phyloP scores from a whole-genome alignment of 768 basidiomycete genomes.

The Leucogyrophana mollusca region DNA sequence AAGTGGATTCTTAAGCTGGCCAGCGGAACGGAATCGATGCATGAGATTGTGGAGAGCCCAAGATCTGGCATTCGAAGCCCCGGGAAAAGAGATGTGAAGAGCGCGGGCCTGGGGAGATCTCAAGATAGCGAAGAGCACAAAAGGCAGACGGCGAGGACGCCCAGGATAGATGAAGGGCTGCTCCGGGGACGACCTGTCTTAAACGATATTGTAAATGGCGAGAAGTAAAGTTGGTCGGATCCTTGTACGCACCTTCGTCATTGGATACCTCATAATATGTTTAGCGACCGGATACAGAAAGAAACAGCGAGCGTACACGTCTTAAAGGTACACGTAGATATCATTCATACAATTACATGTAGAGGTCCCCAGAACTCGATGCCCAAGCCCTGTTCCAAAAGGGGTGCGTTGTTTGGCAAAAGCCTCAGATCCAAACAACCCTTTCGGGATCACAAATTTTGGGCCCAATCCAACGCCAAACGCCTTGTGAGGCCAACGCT shows the following conservation, averaged over 20 bases:
- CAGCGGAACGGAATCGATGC: slow-evolving; percentile 50
- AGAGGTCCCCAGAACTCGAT: too few relatives aligned
- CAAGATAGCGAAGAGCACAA: slow-evolving; percentile 7
- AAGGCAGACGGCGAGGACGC: slow-evolving; percentile 35
- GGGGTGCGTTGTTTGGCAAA: slow-evolving; percentile 5
- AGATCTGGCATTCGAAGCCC: slow-evolving; percentile 10
- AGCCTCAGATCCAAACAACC: slow-evolving; percentile 9
- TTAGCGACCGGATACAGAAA: too few relatives aligned
- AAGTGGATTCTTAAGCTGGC: slow-evolving; percentile 71
- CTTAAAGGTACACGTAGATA: too few relatives aligned
- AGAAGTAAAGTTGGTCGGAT: slow-evolving; percentile 13
- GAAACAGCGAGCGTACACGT: too few relatives aligned
- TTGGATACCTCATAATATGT: too few relatives aligned
- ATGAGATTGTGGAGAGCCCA: slow-evolving; percentile 36
- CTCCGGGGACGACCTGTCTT: slow-evolving; percentile 59
- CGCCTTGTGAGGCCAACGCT: too few relatives aligned
- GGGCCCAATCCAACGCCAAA: too few relatives aligned
- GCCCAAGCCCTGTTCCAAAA: too few relatives aligned
- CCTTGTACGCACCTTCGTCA: too few relatives aligned
- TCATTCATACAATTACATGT: too few relatives aligned
- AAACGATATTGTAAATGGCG: slow-evolving; percentile 56
- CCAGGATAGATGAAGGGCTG: slow-evolving; percentile 37
- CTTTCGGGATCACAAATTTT: slow-evolving; percentile 5
- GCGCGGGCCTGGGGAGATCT: background rate
- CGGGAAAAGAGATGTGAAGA: slow-evolving; percentile 6